Conservation (phyloP, 805 yeast genomes). For the Wickerhamomyces canadensis region DNA sequence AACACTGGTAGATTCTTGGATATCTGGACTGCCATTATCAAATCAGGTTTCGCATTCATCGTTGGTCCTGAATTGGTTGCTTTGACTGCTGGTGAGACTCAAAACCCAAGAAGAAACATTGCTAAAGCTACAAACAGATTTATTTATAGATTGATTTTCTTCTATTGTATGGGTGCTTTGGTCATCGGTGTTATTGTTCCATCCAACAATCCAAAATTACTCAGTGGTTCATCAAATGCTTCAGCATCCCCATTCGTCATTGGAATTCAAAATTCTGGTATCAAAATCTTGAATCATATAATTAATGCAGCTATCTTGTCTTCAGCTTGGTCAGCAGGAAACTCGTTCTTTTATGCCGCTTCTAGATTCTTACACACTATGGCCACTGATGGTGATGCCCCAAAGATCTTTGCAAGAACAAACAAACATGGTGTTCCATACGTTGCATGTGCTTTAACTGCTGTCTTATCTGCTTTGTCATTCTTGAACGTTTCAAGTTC, state of each 20-base stretch:
- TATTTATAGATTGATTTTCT: conserved; percentile 49
- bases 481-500: conserved; percentile 60
- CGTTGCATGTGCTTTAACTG: conserved; percentile 38
- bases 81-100: conserved; percentile 43
- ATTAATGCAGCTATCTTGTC: conserved; percentile 74
- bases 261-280: conserved; percentile 66
- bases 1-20: conserved; percentile 59
- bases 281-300: conserved; percentile 64
- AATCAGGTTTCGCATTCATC: conserved; percentile 62
- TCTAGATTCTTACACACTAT: conserved; percentile 70
- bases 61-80: conserved; percentile 59
- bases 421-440: conserved; percentile 69
- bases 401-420: conserved; percentile 56
- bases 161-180: conserved; percentile 60
- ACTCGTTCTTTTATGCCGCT: conserved; percentile 73
- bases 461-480: conserved; percentile 51
- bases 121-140: conserved; percentile 48
- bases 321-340: conserved; percentile 78
- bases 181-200: conserved; percentile 66
- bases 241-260: conserved; percentile 75
- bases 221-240: conserved; percentile 52
- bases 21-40: conserved; percentile 56
- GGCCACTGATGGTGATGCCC: conserved; percentile 74
- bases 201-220: conserved; percentile 49
- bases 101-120: conserved; percentile 39